Percentiles rank a stretch among this genome's conserved stretches.
phyloP scores from a whole-genome alignment of 169 alveolate species.

The Plasmodium adleri region DNA sequence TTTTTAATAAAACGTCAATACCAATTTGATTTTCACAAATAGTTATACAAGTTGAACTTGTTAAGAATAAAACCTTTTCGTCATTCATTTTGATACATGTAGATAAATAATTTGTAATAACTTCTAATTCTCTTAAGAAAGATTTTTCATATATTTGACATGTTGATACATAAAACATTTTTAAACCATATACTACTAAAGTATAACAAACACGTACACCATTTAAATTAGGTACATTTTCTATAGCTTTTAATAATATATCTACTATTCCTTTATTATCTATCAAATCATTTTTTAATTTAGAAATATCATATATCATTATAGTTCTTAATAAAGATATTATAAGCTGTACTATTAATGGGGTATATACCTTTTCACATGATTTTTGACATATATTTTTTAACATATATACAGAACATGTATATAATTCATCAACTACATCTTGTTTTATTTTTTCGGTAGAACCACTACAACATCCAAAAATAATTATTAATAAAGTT shows the following conservation, averaged over 20 bases:
- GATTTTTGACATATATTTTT: constrained; percentile 67
- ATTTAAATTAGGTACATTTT: constrained; percentile 69
- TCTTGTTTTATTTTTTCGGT: constrained; percentile 74
- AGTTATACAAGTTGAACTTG: constrained; percentile 77
- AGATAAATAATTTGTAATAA: constrained; percentile 72
- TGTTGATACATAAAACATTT: constrained; percentile 75
- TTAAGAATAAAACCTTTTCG: constrained; percentile 55
- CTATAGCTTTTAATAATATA: constrained; percentile 54
- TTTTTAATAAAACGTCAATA: constrained; percentile 68
- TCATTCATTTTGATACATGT: constrained; percentile 73
- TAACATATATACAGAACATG: constrained; percentile 66
- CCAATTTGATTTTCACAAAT: constrained; percentile 77
- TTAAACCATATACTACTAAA: constrained; percentile 69
- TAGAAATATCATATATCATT: constrained; percentile 55
- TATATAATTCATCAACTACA: constrained; percentile 72
- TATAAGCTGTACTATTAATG: constrained; percentile 62
- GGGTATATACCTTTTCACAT: constrained; percentile 45
- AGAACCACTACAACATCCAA: constrained; percentile 61
- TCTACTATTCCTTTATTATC: constrained; percentile 73
- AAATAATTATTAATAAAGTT: constrained; percentile 63
- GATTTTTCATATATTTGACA: constrained; percentile 77
- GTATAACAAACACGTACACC: constrained; percentile 77
- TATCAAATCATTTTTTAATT: constrained; percentile 71
- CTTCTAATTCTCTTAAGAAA: constrained; percentile 74
- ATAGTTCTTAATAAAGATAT: constrained; percentile 59